Percentiles rank a stretch among this genome's conserved stretches.
Evolutionary conservation across 768 basidiomycete species (phyloP).

Genomic region (Kwoniella shandongensis): DNA sequence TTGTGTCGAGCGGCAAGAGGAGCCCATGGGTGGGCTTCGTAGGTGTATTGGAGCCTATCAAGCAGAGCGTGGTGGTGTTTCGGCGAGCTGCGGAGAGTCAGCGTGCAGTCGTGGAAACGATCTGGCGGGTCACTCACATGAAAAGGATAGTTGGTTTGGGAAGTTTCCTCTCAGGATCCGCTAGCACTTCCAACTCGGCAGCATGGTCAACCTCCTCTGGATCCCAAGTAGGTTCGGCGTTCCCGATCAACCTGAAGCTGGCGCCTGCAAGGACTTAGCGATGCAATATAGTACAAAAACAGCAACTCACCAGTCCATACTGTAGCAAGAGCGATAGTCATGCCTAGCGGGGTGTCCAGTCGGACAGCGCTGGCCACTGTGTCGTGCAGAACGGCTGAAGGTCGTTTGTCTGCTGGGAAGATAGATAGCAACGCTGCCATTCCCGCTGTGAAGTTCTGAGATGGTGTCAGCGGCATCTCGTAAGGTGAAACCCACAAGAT

Average conservation of each 20-base stretch:
- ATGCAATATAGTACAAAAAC: slow-evolving; percentile 57
- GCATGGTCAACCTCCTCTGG: slow-evolving; percentile 31
- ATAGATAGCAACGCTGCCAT: slow-evolving; percentile 75
- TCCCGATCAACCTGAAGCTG: slow-evolving; percentile 42
- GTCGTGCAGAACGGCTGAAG: slow-evolving; percentile 65
- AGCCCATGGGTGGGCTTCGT: slow-evolving; percentile 62
- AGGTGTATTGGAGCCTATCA: slow-evolving; percentile 59
- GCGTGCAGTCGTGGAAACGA: slow-evolving; percentile 1
- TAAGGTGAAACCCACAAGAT: slow-evolving; percentile 56
- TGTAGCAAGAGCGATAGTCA: slow-evolving; percentile 76
- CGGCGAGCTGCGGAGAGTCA: slow-evolving; percentile 53
- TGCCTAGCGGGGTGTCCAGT: slow-evolving; percentile 72
- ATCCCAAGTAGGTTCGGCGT: slow-evolving; percentile 19
- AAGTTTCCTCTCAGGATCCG: slow-evolving; percentile 12
- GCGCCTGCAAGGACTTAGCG: slow-evolving; percentile 58
- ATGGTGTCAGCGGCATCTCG: slow-evolving; percentile 3
- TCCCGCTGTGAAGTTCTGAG: slow-evolving; percentile 75
- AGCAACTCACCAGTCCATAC: slow-evolving; percentile 49
- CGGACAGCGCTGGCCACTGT: slow-evolving; percentile 74
- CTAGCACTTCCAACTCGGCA: slow-evolving; percentile 24
- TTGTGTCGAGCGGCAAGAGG: slow-evolving; percentile 78
- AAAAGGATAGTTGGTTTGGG: slow-evolving; percentile 71
- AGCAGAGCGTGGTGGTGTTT: slow-evolving; percentile 64
- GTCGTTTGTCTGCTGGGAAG: slow-evolving; percentile 68
- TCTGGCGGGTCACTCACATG: slow-evolving; percentile 46